Evolutionary conservation across 2,329 filamentous ascomycete species (phyloP), one percentile per base, ranked within the genome.

Genomic region (Pseudogymnoascus pannorum): DNA sequence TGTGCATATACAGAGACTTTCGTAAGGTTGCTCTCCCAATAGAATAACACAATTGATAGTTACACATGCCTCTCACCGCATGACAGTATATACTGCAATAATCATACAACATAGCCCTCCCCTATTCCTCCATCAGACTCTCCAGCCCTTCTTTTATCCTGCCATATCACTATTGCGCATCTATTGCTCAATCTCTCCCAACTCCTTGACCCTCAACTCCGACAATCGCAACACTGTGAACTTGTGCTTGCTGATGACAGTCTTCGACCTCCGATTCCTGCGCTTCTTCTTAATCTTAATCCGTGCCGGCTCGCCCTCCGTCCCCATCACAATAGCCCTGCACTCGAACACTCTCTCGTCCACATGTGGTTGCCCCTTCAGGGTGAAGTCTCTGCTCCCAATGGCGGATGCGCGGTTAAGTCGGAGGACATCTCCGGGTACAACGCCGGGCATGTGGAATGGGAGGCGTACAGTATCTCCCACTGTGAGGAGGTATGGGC

Each of bases 371-470:
- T 82, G 77, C 4, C 89, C 90, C 74, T 92, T 90, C 65, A 97
- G 79, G 4, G 93, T 97, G 76, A 90, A 96, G 74, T 97, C 93
- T 65, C 94, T 83, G 67, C 87, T 93, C 26, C 94, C 94, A 48
- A 99, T 77, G 60, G 87, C 79, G 40, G 85, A 87, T 22, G 92
- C 94, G 61, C 92, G 87, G 77, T 96, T 93, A 62, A 99, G 81
- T 5, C 92, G 89, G 63, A 99, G 80, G 36, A 95, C 79, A 72
- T 97, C 93, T 29, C 94, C 94, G 0, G 92, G 87, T 6, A 81
- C 76, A 4, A 91, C 89, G 24, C 83, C 85, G 2, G 86, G 84
- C 86, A 94, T 91, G 69, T 83, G 82, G 78, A 92, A 92, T 5
- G 90, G 90, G 59, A 94, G 84, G 35, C 89, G 88, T 58, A 94